Conservation (phyloP, 768 basidiomycete genomes). For the Boletus subcaerulescens region DNA sequence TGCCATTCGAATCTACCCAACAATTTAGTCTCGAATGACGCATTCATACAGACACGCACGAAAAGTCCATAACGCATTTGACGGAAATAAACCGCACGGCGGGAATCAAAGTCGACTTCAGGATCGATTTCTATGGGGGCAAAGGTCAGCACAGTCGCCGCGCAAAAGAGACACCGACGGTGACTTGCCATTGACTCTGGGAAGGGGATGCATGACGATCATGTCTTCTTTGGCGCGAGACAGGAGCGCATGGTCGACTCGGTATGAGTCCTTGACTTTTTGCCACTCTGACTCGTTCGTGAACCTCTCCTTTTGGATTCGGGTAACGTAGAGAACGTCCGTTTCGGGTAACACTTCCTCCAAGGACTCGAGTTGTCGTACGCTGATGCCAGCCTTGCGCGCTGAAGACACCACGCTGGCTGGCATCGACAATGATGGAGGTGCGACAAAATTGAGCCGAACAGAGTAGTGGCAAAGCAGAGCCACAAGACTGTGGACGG, state of each 20-base stretch:
- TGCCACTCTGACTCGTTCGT: slow-evolving; percentile 78
- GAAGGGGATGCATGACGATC: slow-evolving; percentile 99
- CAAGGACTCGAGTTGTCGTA: slow-evolving; percentile 80
- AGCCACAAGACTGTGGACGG: slow-evolving; percentile 93
- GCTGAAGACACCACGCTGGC: slow-evolving; percentile 78
- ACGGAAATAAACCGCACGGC: slow-evolving; percentile 94
- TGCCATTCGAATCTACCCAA: slow-evolving; percentile 69
- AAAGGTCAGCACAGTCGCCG: slow-evolving; percentile 7
- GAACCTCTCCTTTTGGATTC: slow-evolving; percentile 95
- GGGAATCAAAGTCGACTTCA: slow-evolving; percentile 94
- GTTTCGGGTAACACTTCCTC: slow-evolving; percentile 91
- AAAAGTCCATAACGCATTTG: slow-evolving; percentile 99
- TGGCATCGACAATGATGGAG: slow-evolving; percentile 85
- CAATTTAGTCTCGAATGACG: not conserved
- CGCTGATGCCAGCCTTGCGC: slow-evolving; percentile 75
- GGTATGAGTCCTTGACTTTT: slow-evolving; percentile 86
- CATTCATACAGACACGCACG: slow-evolving; percentile 48
- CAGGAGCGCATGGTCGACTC: slow-evolving; percentile 91
- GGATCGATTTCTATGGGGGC: slow-evolving; percentile 86
- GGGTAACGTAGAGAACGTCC: slow-evolving; percentile 95
- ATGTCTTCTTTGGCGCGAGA: slow-evolving; percentile 93
- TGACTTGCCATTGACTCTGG: slow-evolving; percentile 76
- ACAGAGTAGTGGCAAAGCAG: slow-evolving; percentile 90
- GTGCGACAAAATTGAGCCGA: slow-evolving; percentile 93
- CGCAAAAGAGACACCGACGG: not conserved